Percentiles rank a stretch among this genome's conserved stretches.
Evolutionary conservation across 192 early-diverging fungal species (phyloP).

Genomic region (Linnemannia exigua): DNA sequence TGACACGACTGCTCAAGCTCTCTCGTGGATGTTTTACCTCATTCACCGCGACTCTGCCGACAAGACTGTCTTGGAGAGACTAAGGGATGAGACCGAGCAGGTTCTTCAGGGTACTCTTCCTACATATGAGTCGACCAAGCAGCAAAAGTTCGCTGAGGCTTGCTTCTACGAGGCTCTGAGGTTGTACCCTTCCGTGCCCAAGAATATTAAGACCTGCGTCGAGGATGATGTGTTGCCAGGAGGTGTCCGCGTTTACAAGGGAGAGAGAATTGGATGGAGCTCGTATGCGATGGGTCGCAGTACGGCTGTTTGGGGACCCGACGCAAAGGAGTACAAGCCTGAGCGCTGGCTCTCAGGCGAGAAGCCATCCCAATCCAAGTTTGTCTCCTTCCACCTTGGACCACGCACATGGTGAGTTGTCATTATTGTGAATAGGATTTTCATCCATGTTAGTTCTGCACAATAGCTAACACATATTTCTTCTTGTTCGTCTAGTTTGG

Average conservation of each 20-base stretch:
- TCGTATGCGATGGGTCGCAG: conserved; percentile 70
- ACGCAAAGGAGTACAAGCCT: conserved; percentile 74
- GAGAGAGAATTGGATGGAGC: conserved; percentile 63
- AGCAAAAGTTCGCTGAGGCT: conserved; percentile 50
- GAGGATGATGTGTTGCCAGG: conserved; percentile 77
- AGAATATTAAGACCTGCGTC: conserved; percentile 69
- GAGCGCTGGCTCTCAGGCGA: conserved; percentile 73
- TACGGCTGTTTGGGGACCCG: conserved; percentile 71
- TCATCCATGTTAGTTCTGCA: not conserved
- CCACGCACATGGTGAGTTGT: conserved; percentile 59
- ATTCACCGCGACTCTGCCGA: conserved; percentile 52
- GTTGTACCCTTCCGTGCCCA: conserved; percentile 78
- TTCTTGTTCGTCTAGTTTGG: conserved; percentile 32
- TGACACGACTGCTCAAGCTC: conserved; percentile 70
- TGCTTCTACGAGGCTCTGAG: conserved; percentile 74
- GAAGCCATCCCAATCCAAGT: conserved; percentile 61
- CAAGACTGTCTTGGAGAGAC: conserved; percentile 33
- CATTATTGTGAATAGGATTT: too few species aligned
- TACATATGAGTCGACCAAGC: conserved; percentile 45
- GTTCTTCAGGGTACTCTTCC: conserved; percentile 23
- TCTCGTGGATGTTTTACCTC: conserved; percentile 69
- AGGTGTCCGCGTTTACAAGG: conserved; percentile 68
- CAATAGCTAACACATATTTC: not conserved
- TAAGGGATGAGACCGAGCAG: conserved; percentile 54
- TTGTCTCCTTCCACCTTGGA: conserved; percentile 70